These are phyloP conservation scores for Trichoderma aggressivum DNA, from an alignment of 2,329 filamentous ascomycete genomes.

Conservation along the genomic window DNA sequence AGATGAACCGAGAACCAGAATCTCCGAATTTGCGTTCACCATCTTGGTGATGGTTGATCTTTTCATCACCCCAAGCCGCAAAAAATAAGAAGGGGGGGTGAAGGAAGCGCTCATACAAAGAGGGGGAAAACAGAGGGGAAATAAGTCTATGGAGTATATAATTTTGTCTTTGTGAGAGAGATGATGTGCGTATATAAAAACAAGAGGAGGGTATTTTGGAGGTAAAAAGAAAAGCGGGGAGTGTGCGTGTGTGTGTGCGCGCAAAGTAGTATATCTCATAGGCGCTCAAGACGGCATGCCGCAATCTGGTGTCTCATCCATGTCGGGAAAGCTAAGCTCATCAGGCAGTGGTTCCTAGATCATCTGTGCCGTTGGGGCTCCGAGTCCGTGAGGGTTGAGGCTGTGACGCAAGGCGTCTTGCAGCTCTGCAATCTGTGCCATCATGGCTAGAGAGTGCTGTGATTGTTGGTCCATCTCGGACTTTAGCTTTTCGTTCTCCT, in stretches of 20 bases:
- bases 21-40: not conserved
- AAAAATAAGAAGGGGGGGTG: not conserved
- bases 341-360: slow-evolving; percentile 29
- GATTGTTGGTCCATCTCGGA: slow-evolving; percentile 48
- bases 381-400: slow-evolving; percentile 31
- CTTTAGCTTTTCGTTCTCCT: slow-evolving; percentile 60
- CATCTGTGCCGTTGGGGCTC: slow-evolving; percentile 42
- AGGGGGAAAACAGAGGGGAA: not conserved
- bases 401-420: slow-evolving; percentile 41
- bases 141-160: slow-evolving; percentile 13
- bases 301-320: not conserved
- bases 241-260: not conserved
- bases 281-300: not conserved
- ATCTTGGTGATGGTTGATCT: not conserved
- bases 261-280: not conserved
- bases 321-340: not conserved
- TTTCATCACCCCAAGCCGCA: not conserved
- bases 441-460: slow-evolving; percentile 45
- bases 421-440: slow-evolving; percentile 47
- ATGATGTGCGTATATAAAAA: not conserved
- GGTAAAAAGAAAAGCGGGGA: slow-evolving; percentile 7
- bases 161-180: not conserved
- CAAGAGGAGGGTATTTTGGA: not conserved
- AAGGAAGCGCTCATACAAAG: not conserved
- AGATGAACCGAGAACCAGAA: not conserved